A percentile compares a stretch with the other conserved stretches of the same genome.
phyloP scores from a whole-genome alignment of 495 filamentous ascomycete species.

The Aspergillus biplanus region DNA sequence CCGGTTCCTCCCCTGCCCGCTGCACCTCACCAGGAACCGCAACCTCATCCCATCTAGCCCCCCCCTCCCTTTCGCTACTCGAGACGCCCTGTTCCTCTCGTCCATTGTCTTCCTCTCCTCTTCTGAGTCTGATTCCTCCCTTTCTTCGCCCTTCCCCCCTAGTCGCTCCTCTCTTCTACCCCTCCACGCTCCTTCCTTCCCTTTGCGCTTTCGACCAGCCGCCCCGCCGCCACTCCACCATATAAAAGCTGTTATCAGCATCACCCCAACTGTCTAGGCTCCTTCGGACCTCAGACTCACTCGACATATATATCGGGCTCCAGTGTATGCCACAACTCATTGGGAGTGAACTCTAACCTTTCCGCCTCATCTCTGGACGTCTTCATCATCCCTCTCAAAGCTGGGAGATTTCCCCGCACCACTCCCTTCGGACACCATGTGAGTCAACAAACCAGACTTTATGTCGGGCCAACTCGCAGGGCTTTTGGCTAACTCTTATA shows the following conservation, averaged over 20 bases:
- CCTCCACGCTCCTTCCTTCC: slow-evolving; percentile 12
- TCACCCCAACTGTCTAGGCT: background rate
- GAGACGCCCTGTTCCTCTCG: slow-evolving; percentile 15
- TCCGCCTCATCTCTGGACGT: slow-evolving; percentile 8
- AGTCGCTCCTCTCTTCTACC: slow-evolving; percentile 5
- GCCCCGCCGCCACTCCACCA: slow-evolving; percentile 13
- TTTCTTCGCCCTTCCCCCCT: slow-evolving; percentile 11
- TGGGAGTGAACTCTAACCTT: background rate
- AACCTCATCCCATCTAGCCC: slow-evolving; percentile 20
- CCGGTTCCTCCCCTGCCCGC: slow-evolving; percentile 17
- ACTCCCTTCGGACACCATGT: slow-evolving; percentile 22
- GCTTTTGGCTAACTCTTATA: background rate
- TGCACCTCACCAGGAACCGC: slow-evolving; percentile 24
- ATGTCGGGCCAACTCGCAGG: background rate
- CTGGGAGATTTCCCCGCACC: slow-evolving; percentile 29
- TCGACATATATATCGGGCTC: background rate
- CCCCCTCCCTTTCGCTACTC: slow-evolving; percentile 2
- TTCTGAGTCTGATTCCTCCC: slow-evolving; percentile 7
- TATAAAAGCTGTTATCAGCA: slow-evolving; percentile 7
- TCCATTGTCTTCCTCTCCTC: slow-evolving; percentile 8
- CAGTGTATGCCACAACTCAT: slow-evolving; percentile 8
- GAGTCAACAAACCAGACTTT: slow-evolving; percentile 11
- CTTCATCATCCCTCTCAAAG: slow-evolving; percentile 1
- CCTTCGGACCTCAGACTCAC: background rate
- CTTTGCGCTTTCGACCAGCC: slow-evolving; percentile 13